Conservation (phyloP, 1,284 basidiomycete species). For the Sporisorium exsertum region DNA sequence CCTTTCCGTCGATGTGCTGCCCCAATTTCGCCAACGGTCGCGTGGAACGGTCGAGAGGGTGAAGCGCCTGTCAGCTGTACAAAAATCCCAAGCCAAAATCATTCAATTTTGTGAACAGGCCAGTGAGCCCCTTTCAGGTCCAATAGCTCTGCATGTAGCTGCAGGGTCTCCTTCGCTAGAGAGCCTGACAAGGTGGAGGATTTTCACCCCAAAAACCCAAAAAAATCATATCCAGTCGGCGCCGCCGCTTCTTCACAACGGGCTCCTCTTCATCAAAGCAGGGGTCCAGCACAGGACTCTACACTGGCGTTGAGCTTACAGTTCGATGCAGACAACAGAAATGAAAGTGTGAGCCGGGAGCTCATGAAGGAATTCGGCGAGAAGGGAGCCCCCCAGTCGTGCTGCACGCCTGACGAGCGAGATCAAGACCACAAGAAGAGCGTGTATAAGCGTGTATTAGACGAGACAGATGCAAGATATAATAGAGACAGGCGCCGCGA, state of each 20-base stretch:
- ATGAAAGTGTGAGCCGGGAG: not conserved
- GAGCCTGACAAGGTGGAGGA: not conserved
- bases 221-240: not conserved
- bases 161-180: slow-evolving; percentile 19
- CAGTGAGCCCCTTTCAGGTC: not conserved
- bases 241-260: not conserved
- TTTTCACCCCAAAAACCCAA: not conserved
- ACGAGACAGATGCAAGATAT: slow-evolving; percentile 10
- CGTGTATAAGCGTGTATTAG: slow-evolving; percentile 13
- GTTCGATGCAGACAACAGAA: not conserved
- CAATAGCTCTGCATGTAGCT: slow-evolving; percentile 8
- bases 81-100: not conserved
- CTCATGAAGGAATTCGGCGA: not conserved
- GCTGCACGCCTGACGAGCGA: not conserved
- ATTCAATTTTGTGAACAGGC: not conserved
- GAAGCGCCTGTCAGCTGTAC: not conserved
- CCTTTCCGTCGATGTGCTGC: not conserved
- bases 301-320: too few relatives aligned
- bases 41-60: not conserved
- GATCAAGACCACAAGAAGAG: not conserved
- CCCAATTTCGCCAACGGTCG: not conserved
- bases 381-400: not conserved
- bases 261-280: not conserved
- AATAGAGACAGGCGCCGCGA: not conserved
- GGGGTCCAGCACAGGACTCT: not conserved